Conservation (phyloP, 768 basidiomycete species). For the Lactifluus piperatus region DNA sequence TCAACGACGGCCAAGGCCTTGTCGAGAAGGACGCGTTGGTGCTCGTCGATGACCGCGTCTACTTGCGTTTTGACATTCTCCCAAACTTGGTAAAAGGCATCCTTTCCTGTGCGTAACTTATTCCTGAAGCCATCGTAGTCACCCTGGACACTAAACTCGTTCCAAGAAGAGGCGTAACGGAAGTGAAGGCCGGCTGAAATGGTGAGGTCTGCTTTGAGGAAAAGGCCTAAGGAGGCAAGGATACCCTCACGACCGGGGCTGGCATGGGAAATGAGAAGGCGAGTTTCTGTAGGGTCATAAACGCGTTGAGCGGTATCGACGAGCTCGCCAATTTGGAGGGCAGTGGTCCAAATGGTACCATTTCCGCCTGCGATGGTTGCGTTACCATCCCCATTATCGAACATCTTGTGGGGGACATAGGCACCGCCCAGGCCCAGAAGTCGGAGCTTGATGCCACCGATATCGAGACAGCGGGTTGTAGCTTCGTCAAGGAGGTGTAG, state of each 20-base stretch:
- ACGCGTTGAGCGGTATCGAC: constrained; percentile 95
- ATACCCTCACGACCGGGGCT: constrained; percentile 91
- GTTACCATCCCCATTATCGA: constrained; percentile 86
- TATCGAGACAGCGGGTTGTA: constrained; percentile 83
- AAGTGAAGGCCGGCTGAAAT: constrained; percentile 95
- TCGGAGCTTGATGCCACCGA: constrained; percentile 89
- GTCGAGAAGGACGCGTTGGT: constrained; percentile 79
- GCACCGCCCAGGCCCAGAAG: constrained; percentile 96
- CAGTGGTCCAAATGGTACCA: constrained; percentile 98
- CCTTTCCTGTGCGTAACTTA: constrained; percentile 72
- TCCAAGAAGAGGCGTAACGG: constrained; percentile 93
- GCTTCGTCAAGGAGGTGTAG: constrained; percentile 92
- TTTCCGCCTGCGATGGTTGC: constrained; percentile 98
- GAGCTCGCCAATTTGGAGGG: constrained; percentile 94
- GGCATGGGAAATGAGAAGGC: constrained; percentile 86
- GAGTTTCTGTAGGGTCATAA: constrained; percentile 87
- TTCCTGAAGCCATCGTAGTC: constrained; percentile 83
- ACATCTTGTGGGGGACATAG: constrained; percentile 89
- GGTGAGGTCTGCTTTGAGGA: constrained; percentile 90
- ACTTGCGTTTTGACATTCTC: constrained; percentile 89
- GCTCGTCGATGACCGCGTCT: constrained; percentile 82
- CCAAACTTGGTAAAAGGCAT: constrained; percentile 87
- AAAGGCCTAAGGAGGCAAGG: constrained; percentile 81
- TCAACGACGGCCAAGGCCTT: constrained; percentile 84
- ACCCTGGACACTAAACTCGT: constrained; percentile 89